Evolutionary conservation across 192 early-diverging fungal genomes (phyloP).

Genomic region (Coemansia sp.): DNA sequence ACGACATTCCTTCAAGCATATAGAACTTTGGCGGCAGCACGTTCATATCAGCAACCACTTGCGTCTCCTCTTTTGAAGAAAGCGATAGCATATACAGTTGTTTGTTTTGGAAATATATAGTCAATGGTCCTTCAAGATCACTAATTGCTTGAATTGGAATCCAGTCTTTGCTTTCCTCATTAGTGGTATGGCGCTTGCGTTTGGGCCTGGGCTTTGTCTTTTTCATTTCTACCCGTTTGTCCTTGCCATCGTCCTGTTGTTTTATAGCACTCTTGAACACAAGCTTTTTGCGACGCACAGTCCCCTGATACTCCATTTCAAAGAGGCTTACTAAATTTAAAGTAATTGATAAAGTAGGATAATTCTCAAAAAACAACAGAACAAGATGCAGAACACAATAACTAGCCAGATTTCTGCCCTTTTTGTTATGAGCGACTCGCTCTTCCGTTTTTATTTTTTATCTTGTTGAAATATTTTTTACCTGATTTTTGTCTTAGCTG

Average conservation of each 20-base stretch:
- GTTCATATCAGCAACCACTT: background rate
- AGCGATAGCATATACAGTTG: slow-evolving; percentile 14
- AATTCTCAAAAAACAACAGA: background rate
- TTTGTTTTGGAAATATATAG: slow-evolving; percentile 18
- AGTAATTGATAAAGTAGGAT: background rate
- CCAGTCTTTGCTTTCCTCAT: slow-evolving; percentile 15
- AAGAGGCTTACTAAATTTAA: background rate
- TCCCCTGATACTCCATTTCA: slow-evolving; percentile 31
- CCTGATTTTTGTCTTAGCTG: background rate
- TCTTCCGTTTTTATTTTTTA: background rate
- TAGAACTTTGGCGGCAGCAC: slow-evolving; percentile 12
- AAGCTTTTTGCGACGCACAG: slow-evolving; percentile 24
- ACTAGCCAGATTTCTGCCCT: too few relatives aligned
- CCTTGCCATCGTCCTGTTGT: background rate
- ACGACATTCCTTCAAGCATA: background rate
- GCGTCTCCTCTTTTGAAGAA: slow-evolving; percentile 10
- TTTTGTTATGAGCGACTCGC: background rate
- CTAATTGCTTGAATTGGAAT: slow-evolving; percentile 18
- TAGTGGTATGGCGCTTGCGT: background rate
- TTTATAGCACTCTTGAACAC: slow-evolving; percentile 34
- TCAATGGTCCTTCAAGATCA: slow-evolving; percentile 34
- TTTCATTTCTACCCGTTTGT: background rate
- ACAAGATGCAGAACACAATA: too few relatives aligned
- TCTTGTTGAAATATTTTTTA: background rate
- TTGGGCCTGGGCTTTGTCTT: slow-evolving; percentile 15